Conservation (phyloP, 1,284 basidiomycete genomes). For the Phenoliferia sp. region DNA sequence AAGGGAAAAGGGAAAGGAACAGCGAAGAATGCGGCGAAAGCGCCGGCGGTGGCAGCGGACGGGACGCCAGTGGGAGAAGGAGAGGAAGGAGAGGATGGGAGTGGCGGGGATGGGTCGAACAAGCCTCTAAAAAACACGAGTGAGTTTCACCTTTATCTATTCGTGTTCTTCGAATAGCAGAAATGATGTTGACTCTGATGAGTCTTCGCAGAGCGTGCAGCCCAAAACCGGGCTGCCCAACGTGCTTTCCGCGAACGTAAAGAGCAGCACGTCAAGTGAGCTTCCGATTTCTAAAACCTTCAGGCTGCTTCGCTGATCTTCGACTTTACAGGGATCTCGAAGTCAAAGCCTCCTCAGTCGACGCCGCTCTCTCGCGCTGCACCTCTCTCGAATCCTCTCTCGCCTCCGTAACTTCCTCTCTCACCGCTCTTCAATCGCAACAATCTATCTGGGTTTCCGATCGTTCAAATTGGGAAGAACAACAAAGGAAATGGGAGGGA, state of each 20-base stretch:
- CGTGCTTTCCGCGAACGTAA: background rate
- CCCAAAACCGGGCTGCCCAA: conserved; percentile 1
- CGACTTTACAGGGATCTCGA: background rate
- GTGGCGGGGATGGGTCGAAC: background rate
- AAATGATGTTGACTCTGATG: background rate
- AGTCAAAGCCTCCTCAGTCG: background rate
- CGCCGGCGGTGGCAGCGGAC: no score
- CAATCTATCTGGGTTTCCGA: background rate
- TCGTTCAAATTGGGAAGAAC: background rate
- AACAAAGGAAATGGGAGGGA: background rate
- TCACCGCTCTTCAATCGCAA: no score
- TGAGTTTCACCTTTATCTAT: background rate
- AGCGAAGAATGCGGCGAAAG: no score
- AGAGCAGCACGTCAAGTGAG: conserved; percentile 7
- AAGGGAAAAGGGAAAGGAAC: background rate
- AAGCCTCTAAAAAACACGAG: conserved; percentile 12
- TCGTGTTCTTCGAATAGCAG: background rate
- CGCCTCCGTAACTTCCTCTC: background rate
- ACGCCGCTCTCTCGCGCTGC: background rate
- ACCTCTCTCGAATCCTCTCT: background rate
- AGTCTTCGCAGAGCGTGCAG: background rate
- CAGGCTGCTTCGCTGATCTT: background rate
- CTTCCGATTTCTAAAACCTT: background rate
- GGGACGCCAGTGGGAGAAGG: no score
- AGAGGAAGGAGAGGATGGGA: background rate